phyloP scores from a whole-genome alignment of 805 yeast species.

The Metschnikowia similis region DNA sequence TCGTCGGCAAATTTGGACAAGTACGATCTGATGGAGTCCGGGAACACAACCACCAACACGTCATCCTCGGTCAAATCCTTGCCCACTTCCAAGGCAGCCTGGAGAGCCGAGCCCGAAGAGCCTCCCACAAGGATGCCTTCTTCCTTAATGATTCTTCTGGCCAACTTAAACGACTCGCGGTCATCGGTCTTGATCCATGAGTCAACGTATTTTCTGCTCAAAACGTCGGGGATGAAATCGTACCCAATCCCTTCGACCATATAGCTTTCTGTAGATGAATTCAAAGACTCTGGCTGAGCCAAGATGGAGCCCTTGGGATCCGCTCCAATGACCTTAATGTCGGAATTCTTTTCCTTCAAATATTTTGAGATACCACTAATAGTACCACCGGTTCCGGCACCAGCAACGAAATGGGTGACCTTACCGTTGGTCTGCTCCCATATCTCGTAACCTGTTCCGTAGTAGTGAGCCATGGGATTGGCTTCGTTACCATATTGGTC shows the following conservation, averaged over 20 bases:
- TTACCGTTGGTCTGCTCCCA: slow-evolving; percentile 75
- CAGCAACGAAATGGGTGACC: slow-evolving; percentile 74
- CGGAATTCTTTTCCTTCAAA: slow-evolving; percentile 65
- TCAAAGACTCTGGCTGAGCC: slow-evolving; percentile 72
- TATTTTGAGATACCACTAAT: slow-evolving; percentile 85
- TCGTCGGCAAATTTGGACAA: slow-evolving; percentile 85
- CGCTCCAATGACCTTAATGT: slow-evolving; percentile 66
- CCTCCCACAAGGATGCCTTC: slow-evolving; percentile 90
- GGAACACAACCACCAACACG: slow-evolving; percentile 74
- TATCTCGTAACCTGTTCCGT: slow-evolving; percentile 81
- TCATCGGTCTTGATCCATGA: slow-evolving; percentile 86
- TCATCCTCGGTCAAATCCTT: slow-evolving; percentile 69
- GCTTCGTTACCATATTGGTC: slow-evolving; percentile 78
- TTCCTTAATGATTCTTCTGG: slow-evolving; percentile 75
- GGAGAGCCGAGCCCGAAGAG: slow-evolving; percentile 80
- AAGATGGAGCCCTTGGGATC: slow-evolving; percentile 86
- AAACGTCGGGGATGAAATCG: slow-evolving; percentile 81
- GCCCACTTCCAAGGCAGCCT: slow-evolving; percentile 70
- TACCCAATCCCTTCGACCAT: slow-evolving; percentile 90
- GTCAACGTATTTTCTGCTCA: slow-evolving; percentile 62
- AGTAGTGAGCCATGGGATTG: slow-evolving; percentile 81
- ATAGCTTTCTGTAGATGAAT: slow-evolving; percentile 54
- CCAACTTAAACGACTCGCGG: slow-evolving; percentile 70
- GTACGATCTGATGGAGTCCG: slow-evolving; percentile 84
- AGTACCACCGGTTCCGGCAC: slow-evolving; percentile 97